Conservation (phyloP, 73 alveolate species). For the Breviolum minutum region DNA sequence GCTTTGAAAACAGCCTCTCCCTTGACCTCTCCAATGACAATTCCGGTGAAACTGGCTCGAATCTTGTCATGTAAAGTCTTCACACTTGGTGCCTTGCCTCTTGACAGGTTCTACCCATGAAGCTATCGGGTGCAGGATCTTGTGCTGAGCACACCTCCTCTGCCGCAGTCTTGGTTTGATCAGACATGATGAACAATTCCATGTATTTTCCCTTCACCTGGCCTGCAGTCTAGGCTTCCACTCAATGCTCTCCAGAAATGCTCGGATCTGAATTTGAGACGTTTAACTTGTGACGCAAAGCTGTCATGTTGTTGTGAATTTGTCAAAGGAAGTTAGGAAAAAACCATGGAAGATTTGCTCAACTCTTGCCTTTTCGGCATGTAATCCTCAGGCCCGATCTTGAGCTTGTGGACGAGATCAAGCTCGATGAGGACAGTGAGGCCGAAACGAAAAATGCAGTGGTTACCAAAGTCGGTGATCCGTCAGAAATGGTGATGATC, state of each 20-base stretch:
- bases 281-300: neutral
- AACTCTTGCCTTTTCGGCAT: neutral
- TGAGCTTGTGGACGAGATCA: constrained; percentile 8
- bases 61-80: neutral
- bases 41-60: constrained; percentile 22
- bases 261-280: neutral
- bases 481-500: neutral
- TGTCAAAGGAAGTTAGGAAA: neutral
- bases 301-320: neutral
- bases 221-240: constrained; percentile 25
- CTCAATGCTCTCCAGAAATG: constrained; percentile 82
- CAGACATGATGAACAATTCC: neutral
- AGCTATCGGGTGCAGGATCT: constrained; percentile 16
- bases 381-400: neutral
- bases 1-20: constrained; percentile 64
- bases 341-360: too few species aligned
- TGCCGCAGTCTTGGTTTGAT: neutral
- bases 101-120: constrained; percentile 37
- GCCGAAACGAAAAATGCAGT: neutral
- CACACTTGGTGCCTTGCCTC: neutral
- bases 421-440: constrained; percentile 39
- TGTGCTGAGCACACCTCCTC: neutral
- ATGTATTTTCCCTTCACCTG: neutral
- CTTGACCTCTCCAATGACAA: constrained; percentile 64
- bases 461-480: neutral